phyloP scores from a whole-genome alignment of 2,329 filamentous ascomycete genomes.

The Ustulina deusta region DNA sequence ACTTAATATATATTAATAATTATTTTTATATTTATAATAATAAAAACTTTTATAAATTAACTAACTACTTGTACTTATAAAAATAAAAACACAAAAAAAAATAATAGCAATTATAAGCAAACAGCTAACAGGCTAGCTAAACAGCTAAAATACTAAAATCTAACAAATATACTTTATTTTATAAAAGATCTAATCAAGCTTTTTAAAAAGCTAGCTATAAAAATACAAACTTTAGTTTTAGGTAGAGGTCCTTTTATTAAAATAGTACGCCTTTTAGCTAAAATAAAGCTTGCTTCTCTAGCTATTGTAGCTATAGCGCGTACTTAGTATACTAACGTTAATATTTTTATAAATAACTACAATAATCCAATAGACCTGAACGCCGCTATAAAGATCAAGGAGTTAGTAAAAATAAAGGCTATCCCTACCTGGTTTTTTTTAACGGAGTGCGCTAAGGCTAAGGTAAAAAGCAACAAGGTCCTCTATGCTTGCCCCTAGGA shows the following conservation, averaged over 20 bases:
- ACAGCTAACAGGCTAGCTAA: not conserved
- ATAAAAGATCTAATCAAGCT: not conserved
- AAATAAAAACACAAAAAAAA: not conserved
- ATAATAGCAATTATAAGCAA: not conserved
- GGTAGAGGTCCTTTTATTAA: too few relatives aligned
- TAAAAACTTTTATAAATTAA: not conserved
- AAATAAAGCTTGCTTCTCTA: not conserved
- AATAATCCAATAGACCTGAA: not conserved
- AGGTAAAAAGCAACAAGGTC: not conserved
- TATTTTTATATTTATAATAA: not conserved
- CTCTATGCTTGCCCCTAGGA: not conserved
- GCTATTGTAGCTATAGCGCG: not conserved
- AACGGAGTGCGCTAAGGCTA: not conserved
- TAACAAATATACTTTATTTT: not conserved
- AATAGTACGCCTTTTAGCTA: not conserved
- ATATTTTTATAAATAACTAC: not conserved
- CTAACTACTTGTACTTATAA: not conserved
- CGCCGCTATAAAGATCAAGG: not conserved
- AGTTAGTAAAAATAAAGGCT: not conserved
- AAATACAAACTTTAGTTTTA: not conserved
- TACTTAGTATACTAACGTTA: not conserved
- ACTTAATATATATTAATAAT: not conserved
- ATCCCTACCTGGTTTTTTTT: not conserved
- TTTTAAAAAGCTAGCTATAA: not conserved
- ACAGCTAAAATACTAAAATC: not conserved